phyloP scores from a whole-genome alignment of 768 basidiomycete genomes.

The Clitopilus passeckerianus region DNA sequence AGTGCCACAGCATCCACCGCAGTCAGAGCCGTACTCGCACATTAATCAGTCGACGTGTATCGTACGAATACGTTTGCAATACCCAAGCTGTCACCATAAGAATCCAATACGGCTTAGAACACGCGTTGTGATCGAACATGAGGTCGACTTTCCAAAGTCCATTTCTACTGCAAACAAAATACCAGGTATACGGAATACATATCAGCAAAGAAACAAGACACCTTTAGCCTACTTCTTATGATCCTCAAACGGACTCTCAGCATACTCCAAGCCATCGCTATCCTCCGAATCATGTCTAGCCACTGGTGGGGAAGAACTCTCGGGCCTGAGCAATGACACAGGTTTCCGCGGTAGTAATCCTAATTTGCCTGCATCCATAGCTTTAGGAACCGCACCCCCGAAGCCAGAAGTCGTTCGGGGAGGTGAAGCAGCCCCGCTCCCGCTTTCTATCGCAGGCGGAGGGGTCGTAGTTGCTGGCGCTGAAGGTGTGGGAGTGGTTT shows the following conservation, averaged over 20 bases:
- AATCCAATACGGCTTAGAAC: not conserved
- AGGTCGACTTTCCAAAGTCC: no score
- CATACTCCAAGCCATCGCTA: slow-evolving; percentile 63
- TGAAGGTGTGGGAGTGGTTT: not conserved
- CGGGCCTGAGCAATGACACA: slow-evolving; percentile 48
- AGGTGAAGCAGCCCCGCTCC: not conserved
- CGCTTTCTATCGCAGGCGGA: not conserved
- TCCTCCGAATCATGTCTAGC: slow-evolving; percentile 20
- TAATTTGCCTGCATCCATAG: slow-evolving; percentile 43
- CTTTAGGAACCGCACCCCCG: not conserved
- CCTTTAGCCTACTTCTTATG: slow-evolving; percentile 9
- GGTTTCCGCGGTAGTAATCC: slow-evolving; percentile 73
- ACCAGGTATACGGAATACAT: no score
- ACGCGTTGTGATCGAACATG: not conserved
- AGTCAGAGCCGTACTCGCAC: slow-evolving; percentile 28
- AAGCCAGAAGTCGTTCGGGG: slow-evolving; percentile 1
- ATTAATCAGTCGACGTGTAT: slow-evolving; percentile 21
- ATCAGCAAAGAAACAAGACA: no score
- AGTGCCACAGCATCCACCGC: slow-evolving; percentile 23
- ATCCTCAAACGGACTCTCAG: slow-evolving; percentile 74
- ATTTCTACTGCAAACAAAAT: no score
- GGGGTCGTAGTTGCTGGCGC: not conserved
- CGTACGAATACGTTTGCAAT: slow-evolving; percentile 2
- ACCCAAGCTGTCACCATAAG: slow-evolving; percentile 1
- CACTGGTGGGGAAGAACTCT: slow-evolving; percentile 13